phyloP scores from a whole-genome alignment of 2,329 filamentous ascomycete genomes.

The Paecilomyces sp. region DNA sequence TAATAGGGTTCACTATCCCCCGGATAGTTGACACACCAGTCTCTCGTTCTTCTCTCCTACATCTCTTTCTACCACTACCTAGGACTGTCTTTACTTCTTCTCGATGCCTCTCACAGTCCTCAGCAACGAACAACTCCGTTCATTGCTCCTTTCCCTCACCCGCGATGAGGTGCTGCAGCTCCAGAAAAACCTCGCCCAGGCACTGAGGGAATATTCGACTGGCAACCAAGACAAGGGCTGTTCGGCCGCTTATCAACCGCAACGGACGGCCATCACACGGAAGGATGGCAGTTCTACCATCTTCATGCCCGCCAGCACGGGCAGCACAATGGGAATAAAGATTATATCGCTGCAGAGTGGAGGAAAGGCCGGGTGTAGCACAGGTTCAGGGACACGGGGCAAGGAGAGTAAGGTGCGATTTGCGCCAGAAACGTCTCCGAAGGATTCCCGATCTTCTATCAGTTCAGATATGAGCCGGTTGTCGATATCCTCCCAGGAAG shows the following conservation, averaged over 20 bases:
- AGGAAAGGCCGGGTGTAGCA: slow-evolving; percentile 13
- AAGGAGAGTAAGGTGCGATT: not conserved
- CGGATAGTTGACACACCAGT: not conserved
- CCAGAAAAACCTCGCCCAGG: slow-evolving; percentile 52
- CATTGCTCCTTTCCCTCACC: slow-evolving; percentile 48
- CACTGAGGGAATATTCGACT: slow-evolving; percentile 59
- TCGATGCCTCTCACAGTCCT: slow-evolving; percentile 57
- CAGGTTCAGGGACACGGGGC: not conserved
- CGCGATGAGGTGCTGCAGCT: slow-evolving; percentile 52
- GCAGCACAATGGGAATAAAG: slow-evolving; percentile 56
- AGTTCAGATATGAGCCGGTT: not conserved
- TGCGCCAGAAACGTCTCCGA: not conserved
- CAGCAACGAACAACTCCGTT: slow-evolving; percentile 48
- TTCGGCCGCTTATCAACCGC: slow-evolving; percentile 54
- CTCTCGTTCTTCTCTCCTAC: not conserved
- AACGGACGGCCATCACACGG: slow-evolving; percentile 53
- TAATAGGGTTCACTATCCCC: not conserved
- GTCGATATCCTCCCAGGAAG: slow-evolving; percentile 5
- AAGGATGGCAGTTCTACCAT: slow-evolving; percentile 56
- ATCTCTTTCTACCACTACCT: not conserved
- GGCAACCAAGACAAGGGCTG: slow-evolving; percentile 53
- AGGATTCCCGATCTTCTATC: not conserved
- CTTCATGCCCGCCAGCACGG: slow-evolving; percentile 60
- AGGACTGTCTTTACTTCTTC: not conserved
- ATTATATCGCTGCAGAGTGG: slow-evolving; percentile 50